A percentile compares a stretch with the other conserved stretches of the same genome.
phyloP scores from a whole-genome alignment of 805 yeast genomes.

The Saturnispora sanitii region DNA sequence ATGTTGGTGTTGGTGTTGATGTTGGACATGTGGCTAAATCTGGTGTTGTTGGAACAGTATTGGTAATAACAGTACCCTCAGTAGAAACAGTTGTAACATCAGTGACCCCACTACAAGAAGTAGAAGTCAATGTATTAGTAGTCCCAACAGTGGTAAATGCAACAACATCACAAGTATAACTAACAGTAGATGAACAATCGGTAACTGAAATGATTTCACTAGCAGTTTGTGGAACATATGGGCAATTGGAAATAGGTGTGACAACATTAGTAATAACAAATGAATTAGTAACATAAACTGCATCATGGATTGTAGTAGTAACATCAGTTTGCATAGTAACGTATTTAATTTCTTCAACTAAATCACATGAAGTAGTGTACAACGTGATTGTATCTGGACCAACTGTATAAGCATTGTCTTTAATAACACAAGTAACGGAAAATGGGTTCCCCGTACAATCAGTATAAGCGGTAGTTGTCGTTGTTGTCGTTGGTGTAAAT shows the following conservation, averaged over 20 bases:
- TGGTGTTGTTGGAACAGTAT: constrained; percentile 1
- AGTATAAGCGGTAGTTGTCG: constrained; percentile 4
- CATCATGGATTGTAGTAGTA: no score
- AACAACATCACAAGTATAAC: neutral
- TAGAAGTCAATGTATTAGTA: constrained; percentile 2
- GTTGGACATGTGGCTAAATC: constrained; percentile 6
- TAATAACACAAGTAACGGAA: neutral
- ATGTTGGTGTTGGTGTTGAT: neutral
- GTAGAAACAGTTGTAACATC: constrained; percentile 1
- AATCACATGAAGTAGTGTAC: neutral
- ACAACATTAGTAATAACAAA: constrained; percentile 2
- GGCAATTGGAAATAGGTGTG: constrained; percentile 2
- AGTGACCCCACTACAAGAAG: constrained; percentile 9
- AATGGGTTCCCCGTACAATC: constrained; percentile 1
- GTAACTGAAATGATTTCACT: neutral
- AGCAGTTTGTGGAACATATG: neutral
- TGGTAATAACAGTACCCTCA: constrained; percentile 2
- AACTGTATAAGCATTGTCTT: constrained; percentile 1
- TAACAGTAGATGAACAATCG: neutral
- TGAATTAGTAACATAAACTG: constrained; percentile 1
- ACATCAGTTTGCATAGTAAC: neutral
- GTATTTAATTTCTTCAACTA: neutral
- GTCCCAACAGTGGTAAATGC: constrained; percentile 3
- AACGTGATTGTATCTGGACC: constrained; percentile 6
- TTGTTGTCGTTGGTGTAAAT: constrained; percentile 3